A percentile compares a stretch with the other conserved stretches of the same genome.
Evolutionary conservation across 352 stramenopile genomes (phyloP).

Genomic region (Nothophytophthora sp.): DNA sequence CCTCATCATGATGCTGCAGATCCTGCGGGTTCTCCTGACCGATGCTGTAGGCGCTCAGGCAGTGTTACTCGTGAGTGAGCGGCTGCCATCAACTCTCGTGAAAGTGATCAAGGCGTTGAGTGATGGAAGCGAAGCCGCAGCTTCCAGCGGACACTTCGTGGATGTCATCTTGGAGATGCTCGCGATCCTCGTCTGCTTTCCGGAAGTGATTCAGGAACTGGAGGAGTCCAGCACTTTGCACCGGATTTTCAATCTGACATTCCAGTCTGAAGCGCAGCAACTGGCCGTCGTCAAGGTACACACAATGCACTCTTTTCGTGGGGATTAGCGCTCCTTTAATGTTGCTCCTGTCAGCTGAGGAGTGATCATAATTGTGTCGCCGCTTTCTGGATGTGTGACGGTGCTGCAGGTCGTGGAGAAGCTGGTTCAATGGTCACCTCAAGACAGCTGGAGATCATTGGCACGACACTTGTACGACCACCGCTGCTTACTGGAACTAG

Average conservation of each 20-base stretch:
- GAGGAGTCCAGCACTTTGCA: slow-evolving; percentile 49
- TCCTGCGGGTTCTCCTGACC: slow-evolving; percentile 29
- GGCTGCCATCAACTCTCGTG: slow-evolving; percentile 53
- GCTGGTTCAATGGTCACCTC: slow-evolving; percentile 19
- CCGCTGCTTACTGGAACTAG: slow-evolving; percentile 23
- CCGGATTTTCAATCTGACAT: slow-evolving; percentile 48
- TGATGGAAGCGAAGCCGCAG: slow-evolving; percentile 3
- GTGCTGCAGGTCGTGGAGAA: slow-evolving; percentile 26
- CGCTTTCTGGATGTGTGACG: slow-evolving; percentile 4
- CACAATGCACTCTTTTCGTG: no score
- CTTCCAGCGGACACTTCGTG: slow-evolving; percentile 10
- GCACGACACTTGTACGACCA: slow-evolving; percentile 29
- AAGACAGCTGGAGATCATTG: slow-evolving; percentile 22
- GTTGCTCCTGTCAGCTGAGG: no score
- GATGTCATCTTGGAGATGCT: slow-evolving; percentile 32
- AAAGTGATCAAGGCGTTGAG: slow-evolving; percentile 49
- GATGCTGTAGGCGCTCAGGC: slow-evolving; percentile 19
- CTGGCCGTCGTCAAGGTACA: slow-evolving; percentile 18
- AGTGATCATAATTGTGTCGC: not conserved
- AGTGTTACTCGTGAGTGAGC: slow-evolving; percentile 44
- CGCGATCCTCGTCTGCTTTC: slow-evolving; percentile 26
- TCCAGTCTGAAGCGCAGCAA: slow-evolving; percentile 17
- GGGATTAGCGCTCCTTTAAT: no score
- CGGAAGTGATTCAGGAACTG: slow-evolving; percentile 51
- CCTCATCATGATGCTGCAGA: slow-evolving; percentile 17